Conservation (phyloP, 2,329 filamentous ascomycete species). For the Fusarium domesticum region DNA sequence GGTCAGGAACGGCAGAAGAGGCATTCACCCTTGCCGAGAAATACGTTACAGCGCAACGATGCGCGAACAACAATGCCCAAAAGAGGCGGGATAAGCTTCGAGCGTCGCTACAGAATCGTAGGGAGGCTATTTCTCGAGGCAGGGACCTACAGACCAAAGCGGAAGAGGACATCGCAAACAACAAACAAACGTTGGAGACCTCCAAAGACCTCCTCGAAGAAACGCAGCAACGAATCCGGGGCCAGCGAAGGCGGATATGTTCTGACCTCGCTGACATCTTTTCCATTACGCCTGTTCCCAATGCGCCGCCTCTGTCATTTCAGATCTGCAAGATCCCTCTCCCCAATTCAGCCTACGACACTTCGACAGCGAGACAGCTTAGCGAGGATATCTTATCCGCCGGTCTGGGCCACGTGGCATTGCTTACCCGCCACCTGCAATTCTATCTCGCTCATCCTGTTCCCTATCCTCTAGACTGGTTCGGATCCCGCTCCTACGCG, state of each 20-base stretch:
- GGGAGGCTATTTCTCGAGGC: conserved; percentile 65
- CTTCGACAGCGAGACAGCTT: conserved; percentile 40
- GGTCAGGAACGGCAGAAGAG: conserved; percentile 49
- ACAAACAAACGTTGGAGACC: conserved; percentile 55
- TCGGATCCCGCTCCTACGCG: conserved; percentile 72
- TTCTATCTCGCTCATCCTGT: conserved; percentile 77
- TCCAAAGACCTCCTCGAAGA: conserved; percentile 54
- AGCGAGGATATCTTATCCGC: conserved; percentile 74
- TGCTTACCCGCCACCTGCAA: conserved; percentile 71
- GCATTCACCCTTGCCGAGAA: conserved; percentile 46
- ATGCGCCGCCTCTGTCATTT: conserved; percentile 67
- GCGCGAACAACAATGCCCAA: conserved; percentile 59
- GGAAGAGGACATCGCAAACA: conserved; percentile 59
- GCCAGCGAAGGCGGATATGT: conserved; percentile 85
- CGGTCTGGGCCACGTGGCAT: conserved; percentile 75
- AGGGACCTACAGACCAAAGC: conserved; percentile 56
- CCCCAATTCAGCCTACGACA: conserved; percentile 75
- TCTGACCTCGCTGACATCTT: conserved; percentile 78
- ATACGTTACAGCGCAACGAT: conserved; percentile 62
- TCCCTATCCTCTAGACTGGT: conserved; percentile 73
- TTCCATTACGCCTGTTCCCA: conserved; percentile 65
- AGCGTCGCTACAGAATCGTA: conserved; percentile 62
- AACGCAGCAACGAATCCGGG: conserved; percentile 65
- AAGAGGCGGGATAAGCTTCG: conserved; percentile 65
- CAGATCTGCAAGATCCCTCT: conserved; percentile 76